phyloP scores from a whole-genome alignment of 1,139 yeast species.

The Lodderomyces theae region DNA sequence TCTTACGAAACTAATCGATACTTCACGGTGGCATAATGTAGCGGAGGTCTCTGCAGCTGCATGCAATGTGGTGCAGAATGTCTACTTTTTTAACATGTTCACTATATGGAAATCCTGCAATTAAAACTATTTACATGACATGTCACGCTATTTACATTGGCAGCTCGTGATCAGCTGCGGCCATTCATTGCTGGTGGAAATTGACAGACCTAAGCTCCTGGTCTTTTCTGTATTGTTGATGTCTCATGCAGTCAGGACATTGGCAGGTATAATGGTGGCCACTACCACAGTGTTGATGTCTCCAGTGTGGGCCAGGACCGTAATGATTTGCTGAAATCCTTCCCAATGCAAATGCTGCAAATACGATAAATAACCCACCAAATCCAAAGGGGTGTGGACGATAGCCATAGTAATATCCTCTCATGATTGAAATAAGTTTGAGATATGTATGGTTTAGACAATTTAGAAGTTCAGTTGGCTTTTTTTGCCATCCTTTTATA shows the following conservation, averaged over 20 bases:
- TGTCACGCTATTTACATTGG: background rate
- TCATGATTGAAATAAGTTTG: background rate
- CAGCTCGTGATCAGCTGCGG: background rate
- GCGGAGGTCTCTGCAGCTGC: background rate
- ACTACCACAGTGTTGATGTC: background rate
- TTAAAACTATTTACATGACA: background rate
- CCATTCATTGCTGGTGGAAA: background rate
- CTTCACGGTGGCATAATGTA: background rate
- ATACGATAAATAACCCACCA: conserved; percentile 8
- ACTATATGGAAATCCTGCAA: background rate
- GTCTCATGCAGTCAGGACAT: conserved; percentile 8
- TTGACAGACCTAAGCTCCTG: background rate
- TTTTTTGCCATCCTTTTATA: no score
- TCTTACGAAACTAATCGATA: background rate
- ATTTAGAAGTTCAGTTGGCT: no score
- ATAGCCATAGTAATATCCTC: conserved; percentile 5
- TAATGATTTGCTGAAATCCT: conserved; percentile 1
- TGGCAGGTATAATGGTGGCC: conserved; percentile 8
- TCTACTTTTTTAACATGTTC: background rate
- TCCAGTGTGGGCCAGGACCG: background rate
- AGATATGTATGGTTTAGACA: no score
- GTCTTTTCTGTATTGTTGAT: background rate
- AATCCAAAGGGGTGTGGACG: conserved; percentile 10
- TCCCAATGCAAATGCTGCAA: conserved; percentile 10
- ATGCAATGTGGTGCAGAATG: background rate